Percentiles rank a stretch among this genome's conserved stretches.
phyloP scores from a whole-genome alignment of 305 asterid species.

The Fraxinus paxiana region DNA sequence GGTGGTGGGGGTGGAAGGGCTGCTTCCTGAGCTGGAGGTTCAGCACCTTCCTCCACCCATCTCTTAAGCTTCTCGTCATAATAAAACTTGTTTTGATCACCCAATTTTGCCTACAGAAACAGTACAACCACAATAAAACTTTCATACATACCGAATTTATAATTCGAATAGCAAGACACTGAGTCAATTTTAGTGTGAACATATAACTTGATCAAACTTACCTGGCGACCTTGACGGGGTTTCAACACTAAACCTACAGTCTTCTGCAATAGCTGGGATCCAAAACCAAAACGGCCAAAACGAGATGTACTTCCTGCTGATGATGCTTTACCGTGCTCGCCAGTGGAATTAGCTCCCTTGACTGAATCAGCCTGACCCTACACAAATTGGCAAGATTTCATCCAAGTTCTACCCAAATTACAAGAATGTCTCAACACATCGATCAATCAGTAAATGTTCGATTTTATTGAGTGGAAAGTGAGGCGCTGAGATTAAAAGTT shows the following conservation, averaged over 20 bases:
- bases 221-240: conserved; percentile 85
- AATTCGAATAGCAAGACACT: background rate
- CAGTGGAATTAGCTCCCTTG: conserved; percentile 56
- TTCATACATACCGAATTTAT: background rate
- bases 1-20: conserved; percentile 81
- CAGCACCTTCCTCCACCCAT: conserved; percentile 98
- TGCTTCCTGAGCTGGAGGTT: conserved; percentile 63
- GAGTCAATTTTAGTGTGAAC: background rate
- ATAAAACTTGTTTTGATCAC: conserved; percentile 78
- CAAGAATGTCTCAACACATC: background rate
- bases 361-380: conserved; percentile 61
- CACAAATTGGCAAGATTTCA: conserved; percentile 15
- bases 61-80: conserved; percentile 84
- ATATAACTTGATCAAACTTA: conserved; percentile 23
- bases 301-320: conserved; percentile 53
- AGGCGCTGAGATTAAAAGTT: conserved; percentile 4
- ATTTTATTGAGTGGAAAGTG: conserved; percentile 1
- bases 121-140: conserved; percentile 16
- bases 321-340: conserved; percentile 49
- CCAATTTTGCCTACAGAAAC: conserved; percentile 75
- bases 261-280: conserved; percentile 79
- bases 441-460: conserved; percentile 13
- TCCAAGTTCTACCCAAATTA: background rate
- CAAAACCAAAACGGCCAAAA: conserved; percentile 72
- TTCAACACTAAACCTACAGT: conserved; percentile 78